phyloP scores from a whole-genome alignment of 495 filamentous ascomycete species.

The Schizothecium vesticola region DNA sequence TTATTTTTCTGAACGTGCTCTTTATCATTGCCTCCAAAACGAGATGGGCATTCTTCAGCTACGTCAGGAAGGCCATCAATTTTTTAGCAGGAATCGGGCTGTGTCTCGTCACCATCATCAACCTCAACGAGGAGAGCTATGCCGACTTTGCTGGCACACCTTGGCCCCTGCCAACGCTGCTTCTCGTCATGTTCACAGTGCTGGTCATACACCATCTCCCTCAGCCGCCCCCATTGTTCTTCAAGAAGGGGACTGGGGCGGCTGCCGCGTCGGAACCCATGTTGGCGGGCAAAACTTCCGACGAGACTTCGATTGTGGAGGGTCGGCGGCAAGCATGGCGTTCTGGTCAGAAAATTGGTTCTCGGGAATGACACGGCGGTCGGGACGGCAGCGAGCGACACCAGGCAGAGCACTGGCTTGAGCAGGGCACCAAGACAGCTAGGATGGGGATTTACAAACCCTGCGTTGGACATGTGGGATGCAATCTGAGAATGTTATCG shows the following conservation, averaged over 20 bases:
- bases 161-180: conserved; percentile 38
- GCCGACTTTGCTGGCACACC: conserved; percentile 22
- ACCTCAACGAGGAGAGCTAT: conserved; percentile 19
- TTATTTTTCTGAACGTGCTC: conserved; percentile 38
- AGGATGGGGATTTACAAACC: no score
- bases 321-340: neutral
- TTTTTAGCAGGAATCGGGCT: conserved; percentile 29
- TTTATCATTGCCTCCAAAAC: conserved; percentile 29
- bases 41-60: conserved; percentile 32
- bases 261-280: neutral
- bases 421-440: no score
- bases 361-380: neutral
- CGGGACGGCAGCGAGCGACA: neutral
- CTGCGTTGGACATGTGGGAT: no score
- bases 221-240: conserved; percentile 26
- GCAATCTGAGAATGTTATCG: no score
- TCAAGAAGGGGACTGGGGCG: neutral
- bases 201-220: conserved; percentile 34
- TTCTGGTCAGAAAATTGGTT: neutral
- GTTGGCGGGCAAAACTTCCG: neutral
- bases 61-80: conserved; percentile 32
- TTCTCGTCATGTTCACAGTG: conserved; percentile 29
- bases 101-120: conserved; percentile 27
- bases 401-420: no score
- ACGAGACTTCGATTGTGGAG: neutral